phyloP scores from a whole-genome alignment of 306 rosid species.

The Fragaria nilgerrensis region DNA sequence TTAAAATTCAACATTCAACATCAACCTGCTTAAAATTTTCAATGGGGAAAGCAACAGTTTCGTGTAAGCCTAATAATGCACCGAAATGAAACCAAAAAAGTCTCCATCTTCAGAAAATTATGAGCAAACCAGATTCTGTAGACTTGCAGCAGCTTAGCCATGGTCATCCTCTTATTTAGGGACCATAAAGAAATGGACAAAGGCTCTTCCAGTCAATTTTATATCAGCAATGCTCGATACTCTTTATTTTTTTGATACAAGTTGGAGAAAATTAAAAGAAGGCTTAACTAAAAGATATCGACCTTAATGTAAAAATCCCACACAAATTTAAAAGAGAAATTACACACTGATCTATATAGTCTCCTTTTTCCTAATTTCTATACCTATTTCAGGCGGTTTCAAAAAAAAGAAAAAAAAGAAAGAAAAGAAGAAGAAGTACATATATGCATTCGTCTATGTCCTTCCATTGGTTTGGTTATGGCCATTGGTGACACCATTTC shows the following conservation, averaged over 20 bases:
- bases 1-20: background rate
- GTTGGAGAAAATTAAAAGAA: background rate
- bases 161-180: background rate
- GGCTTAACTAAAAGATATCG: background rate
- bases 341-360: background rate
- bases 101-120: background rate
- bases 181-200: background rate
- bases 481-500: conserved; percentile 13
- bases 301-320: background rate
- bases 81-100: background rate
- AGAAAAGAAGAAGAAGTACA: background rate
- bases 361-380: background rate
- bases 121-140: background rate
- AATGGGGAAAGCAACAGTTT: background rate
- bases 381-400: background rate
- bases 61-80: background rate
- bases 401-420: background rate
- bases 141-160: background rate
- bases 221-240: background rate
- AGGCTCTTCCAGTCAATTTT: background rate
- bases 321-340: background rate
- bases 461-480: conserved; percentile 6
- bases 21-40: background rate
- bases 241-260: background rate
- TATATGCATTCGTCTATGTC: background rate